These are phyloP conservation scores for Sarocladium kiliense DNA, from an alignment of 2,329 filamentous ascomycete species.

Conservation along the genomic window DNA sequence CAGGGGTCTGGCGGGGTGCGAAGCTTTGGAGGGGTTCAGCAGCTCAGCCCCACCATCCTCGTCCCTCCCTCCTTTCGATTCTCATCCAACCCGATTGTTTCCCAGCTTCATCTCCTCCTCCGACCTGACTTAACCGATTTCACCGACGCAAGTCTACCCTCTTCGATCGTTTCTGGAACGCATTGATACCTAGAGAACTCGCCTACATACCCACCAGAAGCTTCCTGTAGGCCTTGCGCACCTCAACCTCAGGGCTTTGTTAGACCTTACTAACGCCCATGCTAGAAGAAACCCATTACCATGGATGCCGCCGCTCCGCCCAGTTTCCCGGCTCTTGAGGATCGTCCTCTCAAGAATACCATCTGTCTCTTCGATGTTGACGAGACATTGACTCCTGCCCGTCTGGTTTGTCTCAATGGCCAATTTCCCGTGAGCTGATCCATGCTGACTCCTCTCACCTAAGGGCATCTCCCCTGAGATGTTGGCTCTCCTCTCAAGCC, in stretches of 20 bases:
- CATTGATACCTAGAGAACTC: too few species aligned
- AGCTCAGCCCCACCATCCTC: constrained; percentile 1
- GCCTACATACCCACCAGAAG: too few species aligned
- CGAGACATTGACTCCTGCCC: constrained; percentile 79
- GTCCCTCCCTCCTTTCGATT: neutral
- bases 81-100: neutral
- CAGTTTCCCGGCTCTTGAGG: constrained; percentile 67
- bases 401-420: constrained; percentile 53
- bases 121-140: too few species aligned
- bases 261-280: too few species aligned
- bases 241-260: too few species aligned
- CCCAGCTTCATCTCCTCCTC: too few species aligned
- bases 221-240: too few species aligned
- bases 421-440: too few species aligned
- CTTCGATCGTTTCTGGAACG: too few species aligned
- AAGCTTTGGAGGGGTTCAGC: neutral
- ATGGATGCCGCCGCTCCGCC: constrained; percentile 36
- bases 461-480: constrained; percentile 74
- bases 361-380: constrained; percentile 97
- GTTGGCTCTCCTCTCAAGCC: constrained; percentile 69
- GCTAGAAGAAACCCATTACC: constrained; percentile 14
- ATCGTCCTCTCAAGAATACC: constrained; percentile 87
- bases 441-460: constrained; percentile 7
- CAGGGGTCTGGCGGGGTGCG: neutral
- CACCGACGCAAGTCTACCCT: too few species aligned